Evolutionary conservation across 2,329 filamentous ascomycete species (phyloP), one percentile per base, ranked within the genome.

Genomic region (Clarireedia homoeocarpa): DNA sequence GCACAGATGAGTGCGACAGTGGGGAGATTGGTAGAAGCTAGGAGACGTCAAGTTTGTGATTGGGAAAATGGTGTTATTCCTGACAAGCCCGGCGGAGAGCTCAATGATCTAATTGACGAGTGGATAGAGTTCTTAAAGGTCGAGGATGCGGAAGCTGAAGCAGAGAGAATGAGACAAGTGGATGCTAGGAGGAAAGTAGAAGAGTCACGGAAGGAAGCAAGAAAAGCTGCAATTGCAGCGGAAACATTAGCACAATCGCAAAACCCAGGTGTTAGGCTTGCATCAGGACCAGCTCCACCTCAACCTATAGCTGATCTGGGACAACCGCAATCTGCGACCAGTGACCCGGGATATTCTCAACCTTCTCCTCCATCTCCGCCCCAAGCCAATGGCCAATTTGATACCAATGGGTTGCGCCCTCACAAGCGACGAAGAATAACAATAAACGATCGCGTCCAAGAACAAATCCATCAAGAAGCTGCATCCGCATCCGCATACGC

Each of bases 1-100:
- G 67, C 67, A 9, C 67, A 69, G 56, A 69, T 69, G 67, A 68
- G 66, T 55, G 67, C 67, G 44, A 68, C 67, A 4, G 67, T 69
- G 7, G 67, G 62, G 34, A 60, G 67, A 60, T 60, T 69, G 44
- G 66, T 67, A 45, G 67, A 69, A 52, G 55, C 57, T 12, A 61
- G 67, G 36, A 60, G 67, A 46, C 58, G 67, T 46, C 66, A 68
- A 46, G 62, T 68, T 12, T 58, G 65, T 9, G 67, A 69, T 58
- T 69, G 66, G 66, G 66, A 69, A 48, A 62, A 62, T 61, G 66
- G 65, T n/a, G 54, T 66, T 4, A 65, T 66, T 52, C 58, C 65
- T 5, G 57, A 63, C 24, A 69, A 68, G 52, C 66, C 67, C 23
- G 65, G 59, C 6, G 66, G 66, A 17, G 66, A 68, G 45, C 34